A percentile compares a stretch with the other conserved stretches of the same genome.
Evolutionary conservation across 1,284 basidiomycete genomes (phyloP).

Genomic region (Hemileia vastatrix): DNA sequence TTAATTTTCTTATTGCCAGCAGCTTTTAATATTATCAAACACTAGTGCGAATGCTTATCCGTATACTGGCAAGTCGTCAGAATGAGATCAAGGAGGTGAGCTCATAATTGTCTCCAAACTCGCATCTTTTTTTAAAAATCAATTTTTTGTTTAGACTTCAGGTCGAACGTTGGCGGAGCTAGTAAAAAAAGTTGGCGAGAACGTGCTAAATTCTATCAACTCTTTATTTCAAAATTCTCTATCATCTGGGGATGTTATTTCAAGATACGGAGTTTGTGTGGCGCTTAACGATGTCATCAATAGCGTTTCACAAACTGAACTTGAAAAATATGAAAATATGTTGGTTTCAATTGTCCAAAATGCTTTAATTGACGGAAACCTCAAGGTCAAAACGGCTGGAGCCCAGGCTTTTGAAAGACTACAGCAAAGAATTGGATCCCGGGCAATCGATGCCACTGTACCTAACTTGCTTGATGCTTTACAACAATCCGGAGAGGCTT

Average conservation of each 20-base stretch:
- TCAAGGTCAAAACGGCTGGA: constrained; percentile 79
- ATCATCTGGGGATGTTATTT: constrained; percentile 60
- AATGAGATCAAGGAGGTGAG: constrained; percentile 20
- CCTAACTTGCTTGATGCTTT: constrained; percentile 89
- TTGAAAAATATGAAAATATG: constrained; percentile 80
- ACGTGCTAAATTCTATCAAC: constrained; percentile 74
- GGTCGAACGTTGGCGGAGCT: constrained; percentile 76
- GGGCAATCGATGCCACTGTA: constrained; percentile 92
- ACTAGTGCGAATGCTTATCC: constrained; percentile 23
- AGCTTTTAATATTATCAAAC: not conserved
- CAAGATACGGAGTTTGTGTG: constrained; percentile 78
- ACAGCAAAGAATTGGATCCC: constrained; percentile 78
- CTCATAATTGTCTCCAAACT: not conserved
- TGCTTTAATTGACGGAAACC: constrained; percentile 78
- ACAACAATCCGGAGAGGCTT: constrained; percentile 74
- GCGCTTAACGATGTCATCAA: constrained; percentile 82
- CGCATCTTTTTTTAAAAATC: not conserved
- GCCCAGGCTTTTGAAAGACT: constrained; percentile 87
- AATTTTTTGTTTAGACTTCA: constrained; percentile 48
- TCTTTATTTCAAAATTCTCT: constrained; percentile 55
- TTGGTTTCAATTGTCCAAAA: constrained; percentile 76
- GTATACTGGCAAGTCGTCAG: constrained; percentile 18
- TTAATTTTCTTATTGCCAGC: not conserved
- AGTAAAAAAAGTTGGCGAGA: constrained; percentile 92
- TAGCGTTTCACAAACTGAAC: constrained; percentile 71